Evolutionary conservation across 257 asterid genomes (phyloP), one percentile per base, ranked within the genome.

Genomic region (Gentiana straminea): DNA sequence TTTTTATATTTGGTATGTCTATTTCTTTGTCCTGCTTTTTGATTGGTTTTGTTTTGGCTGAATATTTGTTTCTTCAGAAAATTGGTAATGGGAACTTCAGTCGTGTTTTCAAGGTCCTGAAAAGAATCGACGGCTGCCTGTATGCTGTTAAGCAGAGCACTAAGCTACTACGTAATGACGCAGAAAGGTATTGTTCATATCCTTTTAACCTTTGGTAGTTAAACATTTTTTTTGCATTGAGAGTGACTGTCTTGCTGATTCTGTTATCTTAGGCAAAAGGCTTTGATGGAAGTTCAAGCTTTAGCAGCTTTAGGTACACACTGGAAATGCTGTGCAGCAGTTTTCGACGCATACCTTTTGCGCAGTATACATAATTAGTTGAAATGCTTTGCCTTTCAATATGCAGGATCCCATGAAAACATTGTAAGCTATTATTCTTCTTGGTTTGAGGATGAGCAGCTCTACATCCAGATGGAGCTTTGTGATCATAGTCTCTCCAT

Each of bases 251-350:
- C 49, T 58, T 51, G 58, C 64, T 53, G 11, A 64, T 62, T 32
- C 63, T 70, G 34, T 35, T 51, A 63, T 45, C 51, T 52, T 84
- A 91, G 98, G 83, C 72, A 89, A 63, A 84, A 80, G 73, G 98
- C 98, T 69, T 77, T 87, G 77, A 91, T 84, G 96, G 98, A 91
- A 77, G 98, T 91, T 74, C 98, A 91, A 76, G 85, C 96, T 57
- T 64, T 91, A 80, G 95, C 94, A 1, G 94, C 95, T 57, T 69
- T 91, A 84, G 96, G 96, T 84, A 53, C 57, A 85, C 59, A 7
- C 61, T 51, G 60, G 24, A 8, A 33, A 6, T 47, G 13, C 13
- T 44, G 33, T 55, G 13, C 67, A 54, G 43, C 47, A 10, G 33
- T 60, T 43, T 47, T 50, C 37, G 7, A 13, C 13, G 13, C 44